Evolutionary conservation across 257 asterid species (phyloP), one percentile per base, ranked within the genome.

Genomic region (Gardenia jasminoides): DNA sequence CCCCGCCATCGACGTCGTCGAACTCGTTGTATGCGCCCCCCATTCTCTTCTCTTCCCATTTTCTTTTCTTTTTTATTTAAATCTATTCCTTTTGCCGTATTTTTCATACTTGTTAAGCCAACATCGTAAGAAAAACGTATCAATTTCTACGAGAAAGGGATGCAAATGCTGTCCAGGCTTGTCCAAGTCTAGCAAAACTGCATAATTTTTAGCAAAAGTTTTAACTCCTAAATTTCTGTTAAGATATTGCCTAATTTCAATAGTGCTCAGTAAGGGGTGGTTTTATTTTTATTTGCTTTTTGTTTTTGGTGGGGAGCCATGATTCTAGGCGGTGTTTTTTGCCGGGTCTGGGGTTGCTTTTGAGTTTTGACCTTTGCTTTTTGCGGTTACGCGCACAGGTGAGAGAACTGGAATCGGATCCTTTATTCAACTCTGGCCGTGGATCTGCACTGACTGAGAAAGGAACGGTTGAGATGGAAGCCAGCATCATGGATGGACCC

Each of bases 381-480:
- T 1, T 81, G 59, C 39, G 72, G 72, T 52, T 72, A 36, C 41
- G 0, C 41, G 31, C 54, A 17, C 65, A 96, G 99, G 97, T 96
- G 1, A 83, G 96, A 17, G 99, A 92, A 90, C 81, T 96, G 88
- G 99, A 96, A 83, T 85, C 85, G 9, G 98, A 96, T 82, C 99
- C 99, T 1, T 58, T 92, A 48, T 96, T 96, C 77, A 96, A 96
- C 80, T 92, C 99, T 0, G 99, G 99, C 4, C 97, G 99, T 77
- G 99, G 99, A 93, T 96, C 99, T 85, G 97, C 99, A 3, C 92
- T 96, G 16, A 93, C 97, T 0, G 96, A 83, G 84, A 85, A 91
- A 65, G 99, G 97, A 54, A 95, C 97, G 86, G 99, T 86, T 82
- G 99, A 95, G 92, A 95, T 95, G 99, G 99, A 95, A 90, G 99